Base-by-base conservation (phyloP, 2,329 filamentous ascomycete species). In the Sclerotinia borealis region DNA sequence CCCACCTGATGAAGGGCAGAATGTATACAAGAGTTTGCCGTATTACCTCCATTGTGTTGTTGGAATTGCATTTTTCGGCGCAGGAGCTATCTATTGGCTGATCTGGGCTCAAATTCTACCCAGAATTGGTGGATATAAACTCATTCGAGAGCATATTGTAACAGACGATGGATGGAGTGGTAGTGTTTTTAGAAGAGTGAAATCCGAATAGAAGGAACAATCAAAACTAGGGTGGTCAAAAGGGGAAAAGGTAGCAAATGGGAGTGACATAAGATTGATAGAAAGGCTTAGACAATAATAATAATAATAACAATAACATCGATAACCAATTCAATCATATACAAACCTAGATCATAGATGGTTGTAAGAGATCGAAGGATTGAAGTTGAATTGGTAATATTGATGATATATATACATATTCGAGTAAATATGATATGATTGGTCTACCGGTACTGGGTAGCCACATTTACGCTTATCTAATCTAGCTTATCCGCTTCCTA, bases 141-240 rank as follows among this genome's bases (percentile, higher is more conserved):
- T 89, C 11, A 78, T 84, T 2, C 79, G 81, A 63, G 81, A 86
- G 73, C 78, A 76, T 0, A 72, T 79, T 2, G 73, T 87, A 9
- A 82, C 85, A 65, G 79, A 83, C 48, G 85, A 88, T 71, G 85
- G 86, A 1, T 88, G 86, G 86, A 84, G 55, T 37, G 55, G 56
- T n/a, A 63, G 31, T 52, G 29, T 63, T 4, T 63, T 61, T 29
- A 55, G 49, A 25, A 62, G 49, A 34, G 27, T 58, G n/a, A 64
- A 54, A 59, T 19, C 11, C 8, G 54, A 56, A 34, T 45, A 54
- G 39, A 45, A 17, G 41, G 19, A 11, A 22, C 9, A 8, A n/a
- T 43, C 7, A 43, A 19, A 43, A 19, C 6, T 11, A 39, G 11
- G n/a, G n/a, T n/a, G n/a, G n/a, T n/a, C n/a, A n/a, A n/a, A 22